phyloP scores from a whole-genome alignment of 2,329 filamentous ascomycete species.

The Leptosphaerulina australis region DNA sequence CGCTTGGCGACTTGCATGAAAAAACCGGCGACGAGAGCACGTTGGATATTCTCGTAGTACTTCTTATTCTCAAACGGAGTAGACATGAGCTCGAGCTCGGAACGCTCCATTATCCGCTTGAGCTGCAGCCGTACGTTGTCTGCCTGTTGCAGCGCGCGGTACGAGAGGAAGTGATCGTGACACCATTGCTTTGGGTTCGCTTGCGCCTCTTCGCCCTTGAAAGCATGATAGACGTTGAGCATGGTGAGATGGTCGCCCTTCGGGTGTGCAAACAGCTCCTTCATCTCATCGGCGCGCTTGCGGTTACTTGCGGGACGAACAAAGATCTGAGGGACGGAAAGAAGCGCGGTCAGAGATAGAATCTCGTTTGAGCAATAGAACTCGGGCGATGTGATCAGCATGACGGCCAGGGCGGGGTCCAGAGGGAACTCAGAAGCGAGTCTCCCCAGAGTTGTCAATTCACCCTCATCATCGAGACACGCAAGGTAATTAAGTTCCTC shows the following conservation, averaged over 20 bases:
- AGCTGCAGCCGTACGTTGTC: constrained; percentile 93
- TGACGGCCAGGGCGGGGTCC: constrained; percentile 91
- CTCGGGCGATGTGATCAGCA: constrained; percentile 96
- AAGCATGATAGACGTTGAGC: constrained; percentile 97
- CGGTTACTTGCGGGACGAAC: constrained; percentile 82
- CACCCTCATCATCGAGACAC: constrained; percentile 94
- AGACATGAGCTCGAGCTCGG: constrained; percentile 82
- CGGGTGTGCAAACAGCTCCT: constrained; percentile 86
- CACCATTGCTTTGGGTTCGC: constrained; percentile 88
- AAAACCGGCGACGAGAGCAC: constrained; percentile 90
- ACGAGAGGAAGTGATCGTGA: constrained; percentile 92
- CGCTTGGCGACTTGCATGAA: constrained; percentile 99
- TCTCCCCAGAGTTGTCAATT: constrained; percentile 83
- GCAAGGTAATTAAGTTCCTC: constrained; percentile 98
- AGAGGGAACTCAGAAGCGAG: constrained; percentile 94
- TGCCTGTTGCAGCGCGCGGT: constrained; percentile 85
- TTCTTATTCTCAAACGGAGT: constrained; percentile 94
- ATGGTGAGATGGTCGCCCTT: constrained; percentile 96
- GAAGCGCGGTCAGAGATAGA: constrained; percentile 87
- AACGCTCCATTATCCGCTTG: constrained; percentile 94
- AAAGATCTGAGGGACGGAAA: constrained; percentile 94
- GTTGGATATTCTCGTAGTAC: constrained; percentile 97
- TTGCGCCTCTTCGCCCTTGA: constrained; percentile 76
- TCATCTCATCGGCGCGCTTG: constrained; percentile 97
- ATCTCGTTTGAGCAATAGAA: constrained; percentile 99